Base-by-base conservation (phyloP, 176 grass and related monocot species). In the Oryza nivara region DNA sequence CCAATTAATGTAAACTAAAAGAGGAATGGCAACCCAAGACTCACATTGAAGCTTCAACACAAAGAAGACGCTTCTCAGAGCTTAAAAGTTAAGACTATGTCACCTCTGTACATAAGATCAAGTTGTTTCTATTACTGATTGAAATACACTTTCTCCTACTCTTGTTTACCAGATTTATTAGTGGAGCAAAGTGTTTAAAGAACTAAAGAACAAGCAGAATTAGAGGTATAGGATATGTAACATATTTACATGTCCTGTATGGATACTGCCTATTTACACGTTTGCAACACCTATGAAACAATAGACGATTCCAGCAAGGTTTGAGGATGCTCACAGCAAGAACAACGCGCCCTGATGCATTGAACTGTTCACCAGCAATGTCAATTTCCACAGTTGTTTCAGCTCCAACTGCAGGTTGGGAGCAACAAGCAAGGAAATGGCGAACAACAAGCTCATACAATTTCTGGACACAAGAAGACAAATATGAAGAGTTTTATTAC, bases 391-490 rank as follows among this genome's bases (percentile, higher is more conserved):
- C 87, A 65, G 83, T 93, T 68, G 93, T 98, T 88, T 98, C 89
- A 77, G 93, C 96, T 89, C 96, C 96, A 54, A 98, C 89, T 63
- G 96, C 91, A 41, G 96, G 93, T 85, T 98, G 93, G 79, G 96
- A 98, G 58, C 94, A 90, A 80, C 96, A 98, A 72, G 96, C 96
- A 90, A 98, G 93, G 74, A 98, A 98, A 90, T 98, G 96, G 26
- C 89, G 93, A 74, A 95, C 93, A 85, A 98, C 89, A 65, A 95
- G 89, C 89, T 98, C 93, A 90, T 98, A 98, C 77, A 98, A 82
- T 98, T 84, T 98, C 93, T 98, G 88, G 79, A 48, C 22, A 75
- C 5, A 25, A 78, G 65, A 68, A 84, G 89, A 70, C n/a, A 70
- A 22, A 92, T 52, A 48, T 43, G 61, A 0, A 51, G 19, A 65